Base-by-base conservation (phyloP, 495 filamentous ascomycete genomes). In the Penicillium maclennaniae region DNA sequence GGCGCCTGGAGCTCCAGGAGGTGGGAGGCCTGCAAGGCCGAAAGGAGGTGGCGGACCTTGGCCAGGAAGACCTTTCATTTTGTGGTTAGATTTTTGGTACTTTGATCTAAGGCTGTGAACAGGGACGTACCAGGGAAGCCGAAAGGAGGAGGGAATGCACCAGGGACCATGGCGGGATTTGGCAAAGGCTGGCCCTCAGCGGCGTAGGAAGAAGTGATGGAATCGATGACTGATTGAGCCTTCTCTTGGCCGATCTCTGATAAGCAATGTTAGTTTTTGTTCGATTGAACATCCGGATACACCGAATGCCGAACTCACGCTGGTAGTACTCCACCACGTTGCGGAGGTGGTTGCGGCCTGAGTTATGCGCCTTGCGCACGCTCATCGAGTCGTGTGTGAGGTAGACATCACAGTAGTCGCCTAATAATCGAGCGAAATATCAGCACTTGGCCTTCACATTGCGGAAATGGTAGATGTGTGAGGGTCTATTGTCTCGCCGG, bases 341-440 rank as follows among this genome's bases (percentile, higher is more conserved):
- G 55, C 95, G 87, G 44, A 97, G 78, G 65, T 98, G 93, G 73
- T 98, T 98, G 43, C 92, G 83, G 53, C 93, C 93, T 62, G 83
- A 87, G 78, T 98, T 98, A 73, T 98, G 93, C 15, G 93, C 93
- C 75, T 97, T 97, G 65, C 93, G 89, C 65, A 98, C 93, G 76
- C 89, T 95, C 92, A 97, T 98, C 14, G 89, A 95, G 84, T 98
- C 95, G 80, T 98, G 93, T 52, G 95, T 98, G 59, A 98, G 88
- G 80, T 98, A 98, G 70, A 98, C 95, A 86, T 98, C 93, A 82
- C 93, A 98, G 79, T 97, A 98, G 70, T 98, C 93, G 80, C 93
- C 92, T 89, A 70, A 70, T 74, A 56, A 71, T 60, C 42, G 36
- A 38, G 48, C 39, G 8, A 14, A 43, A 46, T 34, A 54, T 57